phyloP scores from a whole-genome alignment of 2,329 filamentous ascomycete species.

The Paecilomyces formosus region DNA sequence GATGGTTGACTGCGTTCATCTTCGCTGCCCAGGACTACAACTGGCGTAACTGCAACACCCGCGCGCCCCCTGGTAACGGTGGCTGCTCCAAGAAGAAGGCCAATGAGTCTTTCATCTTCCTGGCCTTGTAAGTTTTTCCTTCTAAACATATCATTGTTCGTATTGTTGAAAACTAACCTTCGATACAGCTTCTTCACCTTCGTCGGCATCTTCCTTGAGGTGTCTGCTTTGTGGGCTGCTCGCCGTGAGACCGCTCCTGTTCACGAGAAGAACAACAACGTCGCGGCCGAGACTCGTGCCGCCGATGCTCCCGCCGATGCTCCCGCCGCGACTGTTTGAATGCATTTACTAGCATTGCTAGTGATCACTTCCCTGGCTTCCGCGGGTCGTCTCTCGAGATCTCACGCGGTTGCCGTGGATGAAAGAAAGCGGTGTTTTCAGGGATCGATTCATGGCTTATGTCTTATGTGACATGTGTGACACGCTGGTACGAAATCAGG shows the following conservation, averaged over 20 bases:
- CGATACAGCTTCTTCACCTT: conserved; percentile 33
- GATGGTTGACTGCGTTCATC: conserved; percentile 43
- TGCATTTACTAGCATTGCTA: neutral
- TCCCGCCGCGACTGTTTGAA: conserved; percentile 2
- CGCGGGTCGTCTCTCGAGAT: neutral
- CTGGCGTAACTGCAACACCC: conserved; percentile 19
- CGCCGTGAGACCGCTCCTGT: conserved; percentile 5
- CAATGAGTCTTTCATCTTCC: conserved; percentile 38
- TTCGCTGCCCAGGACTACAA: conserved; percentile 41
- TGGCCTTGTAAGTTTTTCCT: conserved; percentile 33
- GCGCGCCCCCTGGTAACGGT: conserved; percentile 22
- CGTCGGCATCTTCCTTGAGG: conserved; percentile 30
- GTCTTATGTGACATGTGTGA: neutral
- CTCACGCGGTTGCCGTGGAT: neutral
- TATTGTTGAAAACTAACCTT: neutral
- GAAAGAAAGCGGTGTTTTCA: neutral
- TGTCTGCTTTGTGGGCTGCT: conserved; percentile 26
- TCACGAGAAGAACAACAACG: conserved; percentile 7
- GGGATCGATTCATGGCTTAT: too few species aligned
- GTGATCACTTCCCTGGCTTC: neutral
- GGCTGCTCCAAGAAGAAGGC: conserved; percentile 32
- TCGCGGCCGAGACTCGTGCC: conserved; percentile 9
- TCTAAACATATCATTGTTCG: neutral
- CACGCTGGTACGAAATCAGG: neutral
- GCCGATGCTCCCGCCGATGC: conserved; percentile 20